phyloP scores from a whole-genome alignment of 2,329 filamentous ascomycete species.

The Sporothrix euskadiensis region DNA sequence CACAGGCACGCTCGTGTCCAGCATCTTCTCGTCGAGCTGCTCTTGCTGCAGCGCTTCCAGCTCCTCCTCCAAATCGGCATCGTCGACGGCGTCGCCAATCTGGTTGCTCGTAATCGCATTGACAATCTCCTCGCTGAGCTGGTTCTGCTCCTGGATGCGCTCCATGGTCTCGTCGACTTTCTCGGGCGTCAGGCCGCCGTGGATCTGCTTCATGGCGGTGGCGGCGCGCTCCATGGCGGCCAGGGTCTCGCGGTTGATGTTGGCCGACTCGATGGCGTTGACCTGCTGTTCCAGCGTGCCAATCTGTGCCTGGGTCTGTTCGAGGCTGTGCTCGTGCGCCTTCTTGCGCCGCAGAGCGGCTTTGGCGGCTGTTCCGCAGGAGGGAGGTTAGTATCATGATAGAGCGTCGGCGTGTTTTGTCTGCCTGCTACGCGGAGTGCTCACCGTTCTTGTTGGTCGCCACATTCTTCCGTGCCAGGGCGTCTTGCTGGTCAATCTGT shows the following conservation, averaged over 20 bases:
- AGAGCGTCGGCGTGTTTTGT: not conserved
- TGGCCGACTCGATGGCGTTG: constrained; percentile 94
- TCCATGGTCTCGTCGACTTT: constrained; percentile 97
- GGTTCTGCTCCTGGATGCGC: constrained; percentile 85
- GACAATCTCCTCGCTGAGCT: constrained; percentile 89
- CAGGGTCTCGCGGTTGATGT: constrained; percentile 97
- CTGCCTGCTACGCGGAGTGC: constrained; percentile 36
- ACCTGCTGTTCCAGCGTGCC: constrained; percentile 92
- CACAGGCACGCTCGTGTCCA: constrained; percentile 81
- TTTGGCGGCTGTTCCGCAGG: constrained; percentile 69
- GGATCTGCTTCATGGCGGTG: constrained; percentile 88
- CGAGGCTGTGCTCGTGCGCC: constrained; percentile 83
- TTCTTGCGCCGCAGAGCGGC: constrained; percentile 92
- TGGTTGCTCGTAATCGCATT: constrained; percentile 75
- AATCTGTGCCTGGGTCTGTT: constrained; percentile 88
- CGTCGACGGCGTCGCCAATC: constrained; percentile 72
- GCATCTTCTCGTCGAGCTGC: constrained; percentile 88
- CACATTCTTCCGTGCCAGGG: constrained; percentile 84
- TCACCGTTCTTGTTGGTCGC: constrained; percentile 86
- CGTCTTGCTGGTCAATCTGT: constrained; percentile 91
- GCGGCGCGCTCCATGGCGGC: constrained; percentile 91
- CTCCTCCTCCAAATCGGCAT: constrained; percentile 82
- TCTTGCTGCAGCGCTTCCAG: constrained; percentile 87
- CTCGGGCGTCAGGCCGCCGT: constrained; percentile 85
- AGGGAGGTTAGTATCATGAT: not conserved